These are phyloP conservation scores for Dryas alaskensis DNA, from an alignment of 306 rosid genomes.

Conservation along the genomic window DNA sequence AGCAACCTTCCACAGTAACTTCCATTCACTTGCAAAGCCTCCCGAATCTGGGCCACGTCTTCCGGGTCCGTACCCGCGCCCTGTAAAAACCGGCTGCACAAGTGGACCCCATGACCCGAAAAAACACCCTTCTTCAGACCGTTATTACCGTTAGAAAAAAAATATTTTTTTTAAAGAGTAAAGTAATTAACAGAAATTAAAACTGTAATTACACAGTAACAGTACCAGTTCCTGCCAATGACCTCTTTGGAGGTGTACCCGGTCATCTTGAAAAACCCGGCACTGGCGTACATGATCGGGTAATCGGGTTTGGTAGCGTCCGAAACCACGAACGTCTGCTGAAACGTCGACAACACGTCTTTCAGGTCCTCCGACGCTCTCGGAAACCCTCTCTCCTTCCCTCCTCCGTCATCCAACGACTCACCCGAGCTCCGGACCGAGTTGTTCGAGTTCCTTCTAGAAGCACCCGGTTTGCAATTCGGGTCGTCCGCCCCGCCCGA, in stretches of 20 bases:
- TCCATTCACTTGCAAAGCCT: conserved; percentile 45
- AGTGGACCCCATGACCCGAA: neutral
- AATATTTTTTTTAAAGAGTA: too few relatives aligned
- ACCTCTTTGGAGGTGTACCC: conserved; percentile 90
- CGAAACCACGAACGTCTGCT: conserved; percentile 89
- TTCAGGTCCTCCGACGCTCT: conserved; percentile 72
- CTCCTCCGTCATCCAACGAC: conserved; percentile 46
- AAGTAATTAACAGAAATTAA: too few relatives aligned
- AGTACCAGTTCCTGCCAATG: conserved; percentile 82
- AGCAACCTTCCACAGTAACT: conserved; percentile 83
- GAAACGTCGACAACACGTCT: conserved; percentile 78
- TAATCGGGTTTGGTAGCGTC: conserved; percentile 90
- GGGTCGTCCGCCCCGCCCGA: conserved; percentile 70
- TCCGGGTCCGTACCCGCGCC: conserved; percentile 76
- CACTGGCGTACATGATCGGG: conserved; percentile 92
- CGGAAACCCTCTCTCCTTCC: conserved; percentile 58
- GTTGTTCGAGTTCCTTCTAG: conserved; percentile 61
- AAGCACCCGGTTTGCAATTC: conserved; percentile 21
- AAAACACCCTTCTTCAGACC: conserved; percentile 12
- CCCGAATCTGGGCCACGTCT: conserved; percentile 79
- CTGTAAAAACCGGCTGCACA: conserved; percentile 84
- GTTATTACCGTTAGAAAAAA: conserved; percentile 24
- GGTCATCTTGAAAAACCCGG: conserved; percentile 93
- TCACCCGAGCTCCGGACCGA: conserved; percentile 72
- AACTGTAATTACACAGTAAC: neutral